Evolutionary conservation across 129 eudicot genomes (phyloP).

Genomic region (Daucus carota): DNA sequence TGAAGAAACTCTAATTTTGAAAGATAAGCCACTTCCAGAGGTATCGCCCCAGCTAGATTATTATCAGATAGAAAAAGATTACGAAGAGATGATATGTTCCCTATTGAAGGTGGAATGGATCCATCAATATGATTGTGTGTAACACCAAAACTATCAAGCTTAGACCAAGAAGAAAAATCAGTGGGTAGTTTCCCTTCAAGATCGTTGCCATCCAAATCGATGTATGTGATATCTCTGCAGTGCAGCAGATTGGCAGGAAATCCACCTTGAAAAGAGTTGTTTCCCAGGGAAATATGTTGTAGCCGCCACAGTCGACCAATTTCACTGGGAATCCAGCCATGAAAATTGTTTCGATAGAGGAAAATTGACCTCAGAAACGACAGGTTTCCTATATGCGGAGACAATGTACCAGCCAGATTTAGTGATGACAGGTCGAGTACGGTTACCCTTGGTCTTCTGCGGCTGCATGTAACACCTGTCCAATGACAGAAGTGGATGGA

Average conservation of each 20-base stretch:
- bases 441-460: slow-evolving; percentile 21
- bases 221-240: neutral
- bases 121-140: neutral
- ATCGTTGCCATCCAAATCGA: neutral
- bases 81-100: no score
- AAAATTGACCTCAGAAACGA: slow-evolving; percentile 17
- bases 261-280: neutral
- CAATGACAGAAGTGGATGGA: slow-evolving; percentile 20
- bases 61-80: neutral
- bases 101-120: neutral
- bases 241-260: neutral
- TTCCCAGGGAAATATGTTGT: neutral
- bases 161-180: slow-evolving; percentile 1
- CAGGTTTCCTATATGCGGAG: slow-evolving; percentile 34
- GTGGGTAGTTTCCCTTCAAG: slow-evolving; percentile 6
- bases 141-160: neutral
- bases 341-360: neutral
- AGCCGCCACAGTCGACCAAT: neutral
- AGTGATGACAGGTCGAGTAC: slow-evolving; percentile 1
- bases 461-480: neutral
- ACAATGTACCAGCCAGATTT: slow-evolving; percentile 20
- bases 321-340: neutral
- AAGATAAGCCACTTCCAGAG: slow-evolving; percentile 7
- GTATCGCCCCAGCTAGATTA: neutral
- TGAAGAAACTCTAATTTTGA: neutral